Conservation (phyloP, 352 stramenopile genomes). For the Globisporangium camurandrum region DNA sequence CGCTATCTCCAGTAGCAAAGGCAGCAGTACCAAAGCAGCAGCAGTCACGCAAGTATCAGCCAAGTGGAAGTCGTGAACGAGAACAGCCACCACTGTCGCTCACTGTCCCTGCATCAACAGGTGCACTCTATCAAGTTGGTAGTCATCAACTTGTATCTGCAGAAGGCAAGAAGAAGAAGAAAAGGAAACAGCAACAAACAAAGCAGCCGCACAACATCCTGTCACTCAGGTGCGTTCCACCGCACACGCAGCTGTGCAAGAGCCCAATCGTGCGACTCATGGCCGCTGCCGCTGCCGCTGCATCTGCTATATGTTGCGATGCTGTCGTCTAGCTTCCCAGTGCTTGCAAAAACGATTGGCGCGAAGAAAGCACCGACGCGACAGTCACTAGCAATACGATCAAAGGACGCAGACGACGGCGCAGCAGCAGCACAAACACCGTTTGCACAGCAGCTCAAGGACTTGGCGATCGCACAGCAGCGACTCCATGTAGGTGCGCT, state of each 20-base stretch:
- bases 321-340: constrained; percentile 16
- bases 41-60: background rate
- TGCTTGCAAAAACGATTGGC: constrained; percentile 5
- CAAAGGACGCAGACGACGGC: background rate
- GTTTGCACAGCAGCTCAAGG: constrained; percentile 9
- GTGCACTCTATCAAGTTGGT: constrained; percentile 2
- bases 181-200: constrained; percentile 3
- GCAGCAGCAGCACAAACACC: background rate
- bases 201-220: constrained; percentile 16
- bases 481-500: constrained; percentile 9
- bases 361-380: background rate
- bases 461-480: constrained; percentile 10
- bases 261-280: background rate
- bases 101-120: background rate
- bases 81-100: background rate
- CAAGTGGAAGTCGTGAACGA: no score
- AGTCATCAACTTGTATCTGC: background rate
- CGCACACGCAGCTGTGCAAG: background rate
- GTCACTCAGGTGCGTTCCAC: constrained; percentile 20
- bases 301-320: background rate
- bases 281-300: background rate
- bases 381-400: background rate
- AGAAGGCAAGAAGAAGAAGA: background rate
- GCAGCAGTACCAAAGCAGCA: background rate
- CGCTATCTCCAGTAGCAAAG: background rate